Evolutionary conservation across 1,139 yeast species (phyloP), one percentile per base, ranked within the genome.

Genomic region (Taphrina deformans): DNA sequence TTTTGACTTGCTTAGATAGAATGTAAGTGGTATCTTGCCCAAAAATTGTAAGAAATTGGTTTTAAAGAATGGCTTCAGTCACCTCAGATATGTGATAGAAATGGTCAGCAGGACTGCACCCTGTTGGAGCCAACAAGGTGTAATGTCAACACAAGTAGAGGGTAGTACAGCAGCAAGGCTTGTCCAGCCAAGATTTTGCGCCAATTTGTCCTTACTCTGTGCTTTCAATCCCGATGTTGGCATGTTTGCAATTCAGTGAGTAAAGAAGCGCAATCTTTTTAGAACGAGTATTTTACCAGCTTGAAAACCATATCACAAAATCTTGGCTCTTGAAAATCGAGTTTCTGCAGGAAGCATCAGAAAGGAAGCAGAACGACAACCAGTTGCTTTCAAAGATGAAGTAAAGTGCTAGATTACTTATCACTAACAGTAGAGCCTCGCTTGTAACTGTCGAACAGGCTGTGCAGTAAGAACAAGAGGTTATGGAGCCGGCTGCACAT

Each of bases 401-500:
- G 40, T 58, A 58, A 14, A 48, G 31, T 2, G 52, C 41, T 6
- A 58, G 46, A 4, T 23, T 24, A 16, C 55, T 33, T 9, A 23
- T 26, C 10, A 58, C 10, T 14, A 24, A n/a, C 16, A 46, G 6
- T 6, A 55, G 33, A 10, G 62, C 4, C 18, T 18, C n/a, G 27
- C 33, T 12, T n/a, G 62, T 29, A 14, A 50, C 16, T 6, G 29
- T 26, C 10, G 55, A 33, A 3, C 45, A 35, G 38, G 55, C 48
- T 12, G 46, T n/a, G 46, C 35, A 58, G 29, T 18, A 35, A 16
- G 24, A 46, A 35, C n/a, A 31, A 58, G 29, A 58, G 35, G 46
- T 21, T 21, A 58, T 58, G 12, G 62, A 58, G 9, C 62, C 62
- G n/a, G n/a, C n/a, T n/a, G n/a, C n/a, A n/a, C n/a, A n/a, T n/a